Percentiles rank a stretch among this genome's conserved stretches.
Evolutionary conservation across 257 asterid genomes (phyloP).

Genomic region (Catharanthus roseus): DNA sequence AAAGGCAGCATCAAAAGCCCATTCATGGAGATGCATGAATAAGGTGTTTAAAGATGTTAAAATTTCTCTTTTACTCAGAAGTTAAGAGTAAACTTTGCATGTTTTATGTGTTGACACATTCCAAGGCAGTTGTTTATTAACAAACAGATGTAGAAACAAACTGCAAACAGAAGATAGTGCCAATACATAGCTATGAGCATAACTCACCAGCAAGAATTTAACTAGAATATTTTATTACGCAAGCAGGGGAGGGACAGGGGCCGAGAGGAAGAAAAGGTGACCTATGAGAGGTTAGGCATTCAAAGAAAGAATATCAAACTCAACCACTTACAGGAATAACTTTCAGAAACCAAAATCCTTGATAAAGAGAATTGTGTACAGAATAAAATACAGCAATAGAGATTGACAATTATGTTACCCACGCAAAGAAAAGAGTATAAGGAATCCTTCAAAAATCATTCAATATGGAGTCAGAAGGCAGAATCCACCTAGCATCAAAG

Average conservation of each 20-base stretch:
- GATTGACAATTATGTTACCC: conserved; percentile 1
- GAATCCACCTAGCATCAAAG: neutral
- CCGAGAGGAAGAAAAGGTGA: neutral
- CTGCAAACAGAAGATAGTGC: neutral
- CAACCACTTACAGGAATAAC: neutral
- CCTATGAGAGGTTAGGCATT: neutral
- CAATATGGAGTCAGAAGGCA: neutral
- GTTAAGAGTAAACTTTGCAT: neutral
- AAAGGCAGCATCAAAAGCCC: neutral
- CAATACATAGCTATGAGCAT: neutral
- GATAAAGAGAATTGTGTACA: neutral
- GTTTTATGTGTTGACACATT: neutral
- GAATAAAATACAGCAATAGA: neutral
- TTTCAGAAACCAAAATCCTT: neutral
- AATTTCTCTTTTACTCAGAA: neutral
- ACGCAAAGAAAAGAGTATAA: neutral
- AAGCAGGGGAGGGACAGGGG: neutral
- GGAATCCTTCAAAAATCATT: conserved; percentile 4
- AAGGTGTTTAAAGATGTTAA: neutral
- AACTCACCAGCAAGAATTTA: neutral
- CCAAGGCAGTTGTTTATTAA: neutral
- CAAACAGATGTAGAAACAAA: conserved; percentile 1
- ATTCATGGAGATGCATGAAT: neutral
- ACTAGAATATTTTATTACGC: neutral
- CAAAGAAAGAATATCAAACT: neutral